Conservation (phyloP, 495 filamentous ascomycete species). For the Hypoxylon crocopeplum region DNA sequence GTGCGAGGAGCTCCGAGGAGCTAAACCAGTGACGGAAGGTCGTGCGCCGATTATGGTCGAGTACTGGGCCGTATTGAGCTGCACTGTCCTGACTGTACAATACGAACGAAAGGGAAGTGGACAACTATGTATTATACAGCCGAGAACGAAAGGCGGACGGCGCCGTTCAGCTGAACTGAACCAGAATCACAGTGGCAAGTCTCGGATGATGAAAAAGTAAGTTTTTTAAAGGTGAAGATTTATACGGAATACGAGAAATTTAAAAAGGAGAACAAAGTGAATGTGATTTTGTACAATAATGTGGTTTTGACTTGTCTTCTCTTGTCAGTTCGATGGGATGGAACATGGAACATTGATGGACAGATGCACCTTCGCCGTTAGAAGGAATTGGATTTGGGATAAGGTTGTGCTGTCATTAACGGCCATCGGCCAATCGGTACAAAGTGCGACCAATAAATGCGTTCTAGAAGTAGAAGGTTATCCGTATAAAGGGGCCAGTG, state of each 20-base stretch:
- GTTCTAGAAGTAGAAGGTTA: slow-evolving; percentile 33
- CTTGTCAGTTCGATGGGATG: slow-evolving; percentile 4
- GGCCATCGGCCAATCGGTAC: slow-evolving; percentile 25
- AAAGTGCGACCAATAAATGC: background rate
- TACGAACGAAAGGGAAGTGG: slow-evolving; percentile 13
- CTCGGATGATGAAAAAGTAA: background rate
- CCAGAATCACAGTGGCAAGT: background rate
- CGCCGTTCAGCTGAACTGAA: slow-evolving; percentile 8
- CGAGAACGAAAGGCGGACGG: too few relatives aligned
- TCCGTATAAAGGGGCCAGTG: slow-evolving; percentile 23
- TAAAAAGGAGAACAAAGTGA: slow-evolving; percentile 22
- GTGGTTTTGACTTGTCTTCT: background rate
- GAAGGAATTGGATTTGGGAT: slow-evolving; percentile 32
- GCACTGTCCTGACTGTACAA: too few relatives aligned
- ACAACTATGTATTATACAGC: background rate
- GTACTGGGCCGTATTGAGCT: slow-evolving; percentile 1
- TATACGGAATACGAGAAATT: slow-evolving; percentile 10
- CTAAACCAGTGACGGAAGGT: slow-evolving; percentile 37
- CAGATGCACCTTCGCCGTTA: too few relatives aligned
- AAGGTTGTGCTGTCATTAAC: slow-evolving; percentile 39
- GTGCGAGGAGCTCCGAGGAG: slow-evolving; percentile 18
- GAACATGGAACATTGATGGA: slow-evolving; percentile 3
- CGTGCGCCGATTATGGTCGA: slow-evolving; percentile 29
- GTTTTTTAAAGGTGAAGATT: background rate
- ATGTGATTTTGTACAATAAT: background rate